Conservation (phyloP, 345 rosid genomes). For the Geranium rotundifolium region DNA sequence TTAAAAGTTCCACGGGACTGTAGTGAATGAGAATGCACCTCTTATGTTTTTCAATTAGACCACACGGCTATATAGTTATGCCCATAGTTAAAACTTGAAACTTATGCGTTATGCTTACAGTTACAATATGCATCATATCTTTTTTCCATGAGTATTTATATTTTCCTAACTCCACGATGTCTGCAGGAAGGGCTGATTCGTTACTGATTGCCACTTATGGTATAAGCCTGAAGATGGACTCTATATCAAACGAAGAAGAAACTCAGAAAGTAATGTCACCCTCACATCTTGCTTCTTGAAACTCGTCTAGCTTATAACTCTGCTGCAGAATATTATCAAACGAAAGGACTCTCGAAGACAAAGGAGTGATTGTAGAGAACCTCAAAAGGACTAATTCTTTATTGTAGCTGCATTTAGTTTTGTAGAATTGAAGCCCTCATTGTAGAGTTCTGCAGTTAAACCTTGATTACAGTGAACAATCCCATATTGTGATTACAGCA, state of each 20-base stretch:
- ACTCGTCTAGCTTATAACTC: not conserved
- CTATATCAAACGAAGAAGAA: not conserved
- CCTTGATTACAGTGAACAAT: too few species aligned
- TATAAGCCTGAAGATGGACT: conserved; percentile 32
- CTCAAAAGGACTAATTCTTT: not conserved
- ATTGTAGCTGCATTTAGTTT: too few species aligned
- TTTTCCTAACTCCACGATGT: not conserved
- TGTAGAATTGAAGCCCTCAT: not conserved
- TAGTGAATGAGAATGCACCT: not conserved
- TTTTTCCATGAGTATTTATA: not conserved
- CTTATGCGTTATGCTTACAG: too few species aligned
- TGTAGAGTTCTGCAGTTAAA: not conserved
- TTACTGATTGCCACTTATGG: conserved; percentile 78
- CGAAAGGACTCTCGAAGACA: not conserved
- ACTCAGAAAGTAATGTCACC: not conserved
- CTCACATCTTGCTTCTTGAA: not conserved
- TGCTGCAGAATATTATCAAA: not conserved
- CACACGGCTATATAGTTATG: not conserved
- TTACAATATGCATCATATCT: not conserved
- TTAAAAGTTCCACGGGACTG: not conserved
- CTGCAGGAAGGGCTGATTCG: conserved; percentile 78
- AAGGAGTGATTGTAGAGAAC: not conserved
- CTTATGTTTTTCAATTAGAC: not conserved
- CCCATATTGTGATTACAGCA: too few species aligned
- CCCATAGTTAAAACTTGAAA: too few species aligned